A percentile compares a stretch with the other conserved stretches of the same genome.
Conservation (phyloP, 2,329 filamentous ascomycete genomes). For the Pseudogymnoascus sp. region DNA sequence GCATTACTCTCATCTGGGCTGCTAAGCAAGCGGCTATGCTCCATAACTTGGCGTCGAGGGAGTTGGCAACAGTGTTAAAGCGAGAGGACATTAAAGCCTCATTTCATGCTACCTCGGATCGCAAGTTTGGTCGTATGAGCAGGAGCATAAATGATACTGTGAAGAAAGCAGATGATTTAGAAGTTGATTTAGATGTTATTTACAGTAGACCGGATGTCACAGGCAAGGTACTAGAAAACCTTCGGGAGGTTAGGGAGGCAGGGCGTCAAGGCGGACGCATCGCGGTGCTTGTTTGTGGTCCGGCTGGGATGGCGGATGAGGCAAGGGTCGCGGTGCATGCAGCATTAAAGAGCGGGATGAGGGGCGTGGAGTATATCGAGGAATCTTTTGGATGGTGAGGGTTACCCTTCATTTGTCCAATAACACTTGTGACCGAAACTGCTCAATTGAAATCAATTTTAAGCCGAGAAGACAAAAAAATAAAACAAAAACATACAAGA, state of each 20-base stretch:
- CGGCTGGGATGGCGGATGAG: constrained; percentile 38
- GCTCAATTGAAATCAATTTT: too few relatives aligned
- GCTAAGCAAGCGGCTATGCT: constrained; percentile 29
- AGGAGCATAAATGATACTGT: not conserved
- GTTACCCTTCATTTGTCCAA: not conserved
- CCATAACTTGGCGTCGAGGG: not conserved
- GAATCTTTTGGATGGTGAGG: constrained; percentile 37
- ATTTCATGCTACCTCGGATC: not conserved
- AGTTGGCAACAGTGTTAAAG: not conserved
- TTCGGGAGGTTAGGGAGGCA: constrained; percentile 25
- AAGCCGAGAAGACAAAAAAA: too few relatives aligned
- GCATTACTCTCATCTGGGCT: constrained; percentile 33
- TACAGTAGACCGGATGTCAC: not conserved
- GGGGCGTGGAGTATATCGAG: constrained; percentile 26
- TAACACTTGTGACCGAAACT: too few relatives aligned
- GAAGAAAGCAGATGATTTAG: not conserved
- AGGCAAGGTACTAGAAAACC: not conserved
- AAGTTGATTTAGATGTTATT: not conserved
- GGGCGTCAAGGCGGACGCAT: constrained; percentile 24
- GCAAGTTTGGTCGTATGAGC: not conserved
- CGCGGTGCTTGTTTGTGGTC: constrained; percentile 38
- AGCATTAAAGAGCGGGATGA: constrained; percentile 18
- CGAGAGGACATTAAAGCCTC: not conserved
- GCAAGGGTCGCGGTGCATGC: constrained; percentile 31
- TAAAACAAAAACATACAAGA: too few relatives aligned